These are phyloP conservation scores for Penicillium sp. DNA, from an alignment of 2,329 filamentous ascomycete species.

Conservation along the genomic window DNA sequence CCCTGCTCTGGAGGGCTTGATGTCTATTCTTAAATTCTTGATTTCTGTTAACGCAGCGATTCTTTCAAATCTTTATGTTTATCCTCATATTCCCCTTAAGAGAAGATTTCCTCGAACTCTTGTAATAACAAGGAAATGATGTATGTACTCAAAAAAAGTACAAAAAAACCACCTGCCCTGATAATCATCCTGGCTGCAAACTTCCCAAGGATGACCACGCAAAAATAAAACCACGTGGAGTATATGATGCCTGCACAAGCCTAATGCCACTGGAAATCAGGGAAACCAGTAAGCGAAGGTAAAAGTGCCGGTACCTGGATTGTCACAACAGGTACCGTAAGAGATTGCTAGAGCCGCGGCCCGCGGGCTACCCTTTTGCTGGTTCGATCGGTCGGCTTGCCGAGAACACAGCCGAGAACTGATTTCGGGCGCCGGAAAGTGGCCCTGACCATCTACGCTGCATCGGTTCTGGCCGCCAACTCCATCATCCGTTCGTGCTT, in stretches of 20 bases:
- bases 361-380: neutral
- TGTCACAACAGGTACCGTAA: conserved; percentile 4
- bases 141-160: neutral
- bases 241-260: neutral
- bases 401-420: conserved; percentile 2
- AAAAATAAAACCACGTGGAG: neutral
- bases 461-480: conserved; percentile 39
- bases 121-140: neutral
- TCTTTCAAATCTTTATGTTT: neutral
- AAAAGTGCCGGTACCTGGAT: neutral
- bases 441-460: conserved; percentile 39
- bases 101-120: neutral
- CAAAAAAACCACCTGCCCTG: neutral
- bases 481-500: conserved; percentile 44
- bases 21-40: neutral
- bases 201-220: neutral
- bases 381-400: conserved; percentile 14
- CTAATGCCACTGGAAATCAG: neutral
- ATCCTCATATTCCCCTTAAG: neutral
- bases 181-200: neutral
- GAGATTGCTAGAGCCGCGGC: conserved; percentile 1
- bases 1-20: neutral
- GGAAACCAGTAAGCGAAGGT: neutral
- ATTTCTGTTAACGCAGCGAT: neutral
- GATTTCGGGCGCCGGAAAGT: too few relatives aligned